Conservation (phyloP, 2,329 filamentous ascomycete species). For the Aspergillus calidoustus region DNA sequence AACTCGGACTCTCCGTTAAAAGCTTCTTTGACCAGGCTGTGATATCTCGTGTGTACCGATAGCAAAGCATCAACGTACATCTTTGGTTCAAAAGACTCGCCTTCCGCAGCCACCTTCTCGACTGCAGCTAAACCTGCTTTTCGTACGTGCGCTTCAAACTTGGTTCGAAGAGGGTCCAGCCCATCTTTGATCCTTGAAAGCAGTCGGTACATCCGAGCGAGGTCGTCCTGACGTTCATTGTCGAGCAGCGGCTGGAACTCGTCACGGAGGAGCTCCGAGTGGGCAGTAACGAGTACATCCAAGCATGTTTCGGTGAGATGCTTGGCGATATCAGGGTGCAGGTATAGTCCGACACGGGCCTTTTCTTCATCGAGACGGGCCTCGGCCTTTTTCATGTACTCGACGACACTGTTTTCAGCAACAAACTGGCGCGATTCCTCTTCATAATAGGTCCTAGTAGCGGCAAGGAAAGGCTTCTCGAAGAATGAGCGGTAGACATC, state of each 20-base stretch:
- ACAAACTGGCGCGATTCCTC: constrained; percentile 93
- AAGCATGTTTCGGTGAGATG: constrained; percentile 87
- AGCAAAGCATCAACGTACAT: constrained; percentile 94
- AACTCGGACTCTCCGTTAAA: constrained; percentile 97
- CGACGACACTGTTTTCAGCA: constrained; percentile 94
- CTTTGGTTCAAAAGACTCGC: constrained; percentile 92
- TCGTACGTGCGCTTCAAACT: constrained; percentile 90
- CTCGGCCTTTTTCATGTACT: constrained; percentile 99
- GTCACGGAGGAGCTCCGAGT: constrained; percentile 83
- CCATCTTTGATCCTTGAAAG: constrained; percentile 88
- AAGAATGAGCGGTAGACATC: constrained; percentile 94
- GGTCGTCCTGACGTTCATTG: constrained; percentile 91
- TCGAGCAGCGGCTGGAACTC: constrained; percentile 95
- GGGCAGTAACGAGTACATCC: constrained; percentile 84
- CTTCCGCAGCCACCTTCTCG: constrained; percentile 85
- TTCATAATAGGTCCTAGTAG: constrained; percentile 84
- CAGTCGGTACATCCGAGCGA: constrained; percentile 94
- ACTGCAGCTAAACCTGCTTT: constrained; percentile 88
- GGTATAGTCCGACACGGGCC: constrained; percentile 86
- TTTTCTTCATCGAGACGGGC: constrained; percentile 87
- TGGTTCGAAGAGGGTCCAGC: constrained; percentile 81
- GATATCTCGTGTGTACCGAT: constrained; percentile 92
- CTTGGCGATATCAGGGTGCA: constrained; percentile 86
- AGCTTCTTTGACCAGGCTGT: constrained; percentile 85
- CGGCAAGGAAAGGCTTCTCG: constrained; percentile 85